Evolutionary conservation across 1,284 basidiomycete genomes (phyloP).

Genomic region (Athelia sp.): DNA sequence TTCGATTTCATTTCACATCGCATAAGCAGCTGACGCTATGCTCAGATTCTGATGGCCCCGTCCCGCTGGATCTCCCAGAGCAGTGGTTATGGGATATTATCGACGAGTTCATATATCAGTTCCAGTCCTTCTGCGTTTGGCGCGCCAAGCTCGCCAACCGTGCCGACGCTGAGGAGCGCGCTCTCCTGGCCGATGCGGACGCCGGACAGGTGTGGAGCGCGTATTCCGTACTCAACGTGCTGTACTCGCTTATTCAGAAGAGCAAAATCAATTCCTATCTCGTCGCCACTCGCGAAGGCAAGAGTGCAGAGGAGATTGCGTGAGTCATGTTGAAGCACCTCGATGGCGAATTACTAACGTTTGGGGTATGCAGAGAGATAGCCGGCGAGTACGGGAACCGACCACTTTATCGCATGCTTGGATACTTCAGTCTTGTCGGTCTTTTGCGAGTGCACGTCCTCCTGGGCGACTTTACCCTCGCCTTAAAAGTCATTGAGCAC

Average conservation of each 20-base stretch:
- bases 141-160: slow-evolving; percentile 82
- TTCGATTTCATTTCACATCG: slow-evolving; percentile 6
- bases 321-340: slow-evolving; percentile 33
- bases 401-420: slow-evolving; percentile 93
- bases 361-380: slow-evolving; percentile 53
- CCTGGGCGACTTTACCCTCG: slow-evolving; percentile 94
- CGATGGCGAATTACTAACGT: slow-evolving; percentile 2
- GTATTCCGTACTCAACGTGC: slow-evolving; percentile 95
- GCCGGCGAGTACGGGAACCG: slow-evolving; percentile 89
- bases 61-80: slow-evolving; percentile 87
- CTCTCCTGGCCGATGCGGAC: slow-evolving; percentile 70
- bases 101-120: slow-evolving; percentile 99
- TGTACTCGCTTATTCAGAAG: slow-evolving; percentile 98
- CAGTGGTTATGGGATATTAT: slow-evolving; percentile 99
- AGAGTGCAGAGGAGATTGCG: slow-evolving; percentile 79
- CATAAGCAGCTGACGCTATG: neutral
- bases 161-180: slow-evolving; percentile 76
- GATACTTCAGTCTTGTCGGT: slow-evolving; percentile 96
- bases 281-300: slow-evolving; percentile 74
- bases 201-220: slow-evolving; percentile 89
- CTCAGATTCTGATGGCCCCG: slow-evolving; percentile 89
- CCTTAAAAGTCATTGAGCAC: slow-evolving; percentile 92
- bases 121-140: slow-evolving; percentile 94
- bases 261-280: slow-evolving; percentile 94
- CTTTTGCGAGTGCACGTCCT: slow-evolving; percentile 94